A percentile compares a stretch with the other conserved stretches of the same genome.
These are phyloP conservation scores for Aspergillus caelatus DNA, from an alignment of 2,329 filamentous ascomycete genomes.

Conservation along the genomic window DNA sequence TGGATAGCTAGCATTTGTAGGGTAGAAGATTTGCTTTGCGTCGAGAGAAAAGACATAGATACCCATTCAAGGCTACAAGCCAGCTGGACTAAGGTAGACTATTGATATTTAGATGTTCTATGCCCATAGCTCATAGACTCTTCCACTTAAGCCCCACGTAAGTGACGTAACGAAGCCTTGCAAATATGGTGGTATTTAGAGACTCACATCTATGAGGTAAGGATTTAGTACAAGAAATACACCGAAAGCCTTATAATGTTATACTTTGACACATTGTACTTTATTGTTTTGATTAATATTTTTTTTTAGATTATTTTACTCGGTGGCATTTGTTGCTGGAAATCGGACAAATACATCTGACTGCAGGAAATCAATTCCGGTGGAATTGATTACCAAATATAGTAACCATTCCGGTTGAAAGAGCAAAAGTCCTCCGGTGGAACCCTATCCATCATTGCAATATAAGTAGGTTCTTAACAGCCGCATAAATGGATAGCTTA, in stretches of 20 bases:
- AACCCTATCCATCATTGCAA: not conserved
- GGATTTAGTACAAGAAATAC: not conserved
- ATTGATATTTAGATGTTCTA: not conserved
- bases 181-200: not conserved
- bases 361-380: not conserved
- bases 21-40: too few species aligned
- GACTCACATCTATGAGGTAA: not conserved
- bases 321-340: too few species aligned
- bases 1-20: not conserved
- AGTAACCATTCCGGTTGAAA: not conserved
- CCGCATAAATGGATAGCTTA: not conserved
- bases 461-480: not conserved
- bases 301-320: too few species aligned
- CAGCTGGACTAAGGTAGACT: not conserved
- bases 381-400: not conserved
- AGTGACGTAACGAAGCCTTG: not conserved
- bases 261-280: not conserved
- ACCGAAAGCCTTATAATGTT: accelerated
- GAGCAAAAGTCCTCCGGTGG: not conserved
- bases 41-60: not conserved
- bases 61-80: not conserved
- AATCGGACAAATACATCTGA: not conserved
- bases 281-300: too few species aligned
- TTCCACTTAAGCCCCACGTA: too few species aligned
- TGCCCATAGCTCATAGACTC: too few species aligned